Percentiles rank a stretch among this genome's conserved stretches.
Conservation (phyloP, 2,329 filamentous ascomycete genomes). For the Aspergillus sp. region DNA sequence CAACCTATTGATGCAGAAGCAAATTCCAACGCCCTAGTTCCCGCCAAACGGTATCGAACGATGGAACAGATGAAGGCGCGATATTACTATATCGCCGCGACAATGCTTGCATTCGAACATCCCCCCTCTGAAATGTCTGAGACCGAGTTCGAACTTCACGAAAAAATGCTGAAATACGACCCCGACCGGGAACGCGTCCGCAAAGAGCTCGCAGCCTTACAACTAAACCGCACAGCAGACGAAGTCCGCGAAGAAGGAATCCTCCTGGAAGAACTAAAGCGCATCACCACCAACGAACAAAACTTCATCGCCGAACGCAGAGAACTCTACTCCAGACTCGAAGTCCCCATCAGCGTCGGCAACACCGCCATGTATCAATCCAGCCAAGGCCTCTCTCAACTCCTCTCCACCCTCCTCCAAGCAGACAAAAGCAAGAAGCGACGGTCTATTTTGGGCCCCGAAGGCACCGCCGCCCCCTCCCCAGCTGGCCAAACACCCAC, state of each 20-base stretch:
- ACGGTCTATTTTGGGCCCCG: slow-evolving; percentile 60
- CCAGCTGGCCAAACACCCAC: slow-evolving; percentile 50
- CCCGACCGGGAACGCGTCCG: slow-evolving; percentile 68
- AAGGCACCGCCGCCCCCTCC: slow-evolving; percentile 41
- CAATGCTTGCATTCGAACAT: slow-evolving; percentile 72
- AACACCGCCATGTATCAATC: slow-evolving; percentile 74
- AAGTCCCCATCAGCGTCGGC: slow-evolving; percentile 65
- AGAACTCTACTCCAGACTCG: slow-evolving; percentile 79
- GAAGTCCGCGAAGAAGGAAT: slow-evolving; percentile 91
- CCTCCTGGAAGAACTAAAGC: slow-evolving; percentile 79
- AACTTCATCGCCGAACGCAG: slow-evolving; percentile 80
- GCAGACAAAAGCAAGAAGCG: slow-evolving; percentile 87
- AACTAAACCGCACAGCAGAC: slow-evolving; percentile 72
- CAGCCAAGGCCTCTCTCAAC: slow-evolving; percentile 68
- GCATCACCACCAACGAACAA: slow-evolving; percentile 81
- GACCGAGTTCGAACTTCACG: slow-evolving; percentile 73
- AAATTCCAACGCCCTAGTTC: slow-evolving; percentile 27
- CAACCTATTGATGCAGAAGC: slow-evolving; percentile 20
- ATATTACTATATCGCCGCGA: slow-evolving; percentile 80
- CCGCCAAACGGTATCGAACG: slow-evolving; percentile 49
- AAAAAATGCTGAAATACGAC: slow-evolving; percentile 81
- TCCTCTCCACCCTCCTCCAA: slow-evolving; percentile 74
- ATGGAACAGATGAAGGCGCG: slow-evolving; percentile 88
- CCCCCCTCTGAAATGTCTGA: slow-evolving; percentile 81
- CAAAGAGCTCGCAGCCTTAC: slow-evolving; percentile 76